Evolutionary conservation across 208 protist genomes (phyloP), one percentile per base, ranked within the genome.

Genomic region (Entamoeba moshkovskii): DNA sequence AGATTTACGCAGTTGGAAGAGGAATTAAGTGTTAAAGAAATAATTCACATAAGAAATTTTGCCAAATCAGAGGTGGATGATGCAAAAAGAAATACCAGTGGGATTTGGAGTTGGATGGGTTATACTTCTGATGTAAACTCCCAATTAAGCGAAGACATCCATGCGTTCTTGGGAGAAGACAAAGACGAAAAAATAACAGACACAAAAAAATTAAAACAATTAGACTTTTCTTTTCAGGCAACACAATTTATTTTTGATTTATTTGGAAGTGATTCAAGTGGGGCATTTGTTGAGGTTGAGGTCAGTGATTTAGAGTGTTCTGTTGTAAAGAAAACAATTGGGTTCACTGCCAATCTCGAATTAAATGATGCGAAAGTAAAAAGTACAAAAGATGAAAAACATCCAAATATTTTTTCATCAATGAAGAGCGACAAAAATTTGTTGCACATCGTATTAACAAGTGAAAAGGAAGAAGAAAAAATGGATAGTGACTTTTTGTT

Each of bases 381-480:
- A 29, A 85, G 59, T 38, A 85, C 13, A 13, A 85, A 29, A 42
- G 59, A 85, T 38, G n/a, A 85, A 13, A 85, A 85, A 38, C n/a
- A 85, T 29, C 59, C 59, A 85, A 33, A 85, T 38, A 85, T 85
- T 33, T 85, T 85, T 38, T 38, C 22, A 85, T 0, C 59, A 33
- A 85, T 38, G n/a, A 85, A 85, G 18, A 85, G n/a, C 8, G 59
- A 29, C 11, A 38, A 85, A 85, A 85, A 85, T 42, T 38, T 85
- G 25, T 85, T 85, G 2, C 29, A 85, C 8, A 85, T 85, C 25
- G n/a, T 33, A 85, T 85, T 85, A 38, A 85, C 59, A 29, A 85
- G 59, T 38, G 59, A 85, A 85, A 85, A 85, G n/a, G 59, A 85
- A 85, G 59, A 85, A 42, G 59, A 85, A 85, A 85, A 85, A 38